Percentiles rank a stretch among this genome's conserved stretches.
Evolutionary conservation across 108 stramenopile species (phyloP).

Genomic region (Nitzschia palea): DNA sequence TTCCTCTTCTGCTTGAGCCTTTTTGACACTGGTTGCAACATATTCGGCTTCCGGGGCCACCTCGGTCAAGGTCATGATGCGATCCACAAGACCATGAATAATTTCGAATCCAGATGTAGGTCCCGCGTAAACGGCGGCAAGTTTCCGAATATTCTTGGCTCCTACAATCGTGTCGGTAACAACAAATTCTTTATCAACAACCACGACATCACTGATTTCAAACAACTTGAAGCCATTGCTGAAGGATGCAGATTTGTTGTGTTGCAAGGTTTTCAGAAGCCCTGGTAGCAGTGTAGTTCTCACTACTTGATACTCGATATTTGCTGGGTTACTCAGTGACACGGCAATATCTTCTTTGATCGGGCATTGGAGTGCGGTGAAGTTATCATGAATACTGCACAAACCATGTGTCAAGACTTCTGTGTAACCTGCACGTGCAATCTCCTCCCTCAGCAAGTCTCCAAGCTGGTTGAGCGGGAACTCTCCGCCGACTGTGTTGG

Average conservation of each 20-base stretch:
- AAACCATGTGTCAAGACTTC: conserved; percentile 93
- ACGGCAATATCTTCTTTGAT: conserved; percentile 66
- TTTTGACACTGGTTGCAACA: conserved; percentile 63
- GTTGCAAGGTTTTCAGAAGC: conserved; percentile 92
- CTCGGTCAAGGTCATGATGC: conserved; percentile 93
- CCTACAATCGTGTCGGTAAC: conserved; percentile 91
- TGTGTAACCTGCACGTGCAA: conserved; percentile 92
- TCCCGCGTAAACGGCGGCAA: conserved; percentile 93
- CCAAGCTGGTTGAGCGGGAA: conserved; percentile 59
- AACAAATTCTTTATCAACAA: conserved; percentile 84
- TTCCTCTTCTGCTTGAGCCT: conserved; percentile 57
- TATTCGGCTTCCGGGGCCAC: conserved; percentile 84
- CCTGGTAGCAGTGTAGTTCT: conserved; percentile 97
- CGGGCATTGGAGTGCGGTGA: conserved; percentile 78
- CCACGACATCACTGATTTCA: conserved; percentile 95
- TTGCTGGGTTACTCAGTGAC: conserved; percentile 94
- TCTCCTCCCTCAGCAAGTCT: conserved; percentile 96
- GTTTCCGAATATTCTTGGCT: conserved; percentile 83
- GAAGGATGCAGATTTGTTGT: conserved; percentile 87
- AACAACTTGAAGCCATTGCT: conserved; percentile 87
- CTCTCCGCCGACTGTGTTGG: conserved; percentile 34
- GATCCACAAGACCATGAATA: conserved; percentile 97
- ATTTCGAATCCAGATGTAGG: conserved; percentile 97
- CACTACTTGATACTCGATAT: conserved; percentile 96
- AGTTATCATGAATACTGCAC: conserved; percentile 92